Evolutionary conservation across 2,329 filamentous ascomycete genomes (phyloP).

Genomic region (Neoascochyta sp.): DNA sequence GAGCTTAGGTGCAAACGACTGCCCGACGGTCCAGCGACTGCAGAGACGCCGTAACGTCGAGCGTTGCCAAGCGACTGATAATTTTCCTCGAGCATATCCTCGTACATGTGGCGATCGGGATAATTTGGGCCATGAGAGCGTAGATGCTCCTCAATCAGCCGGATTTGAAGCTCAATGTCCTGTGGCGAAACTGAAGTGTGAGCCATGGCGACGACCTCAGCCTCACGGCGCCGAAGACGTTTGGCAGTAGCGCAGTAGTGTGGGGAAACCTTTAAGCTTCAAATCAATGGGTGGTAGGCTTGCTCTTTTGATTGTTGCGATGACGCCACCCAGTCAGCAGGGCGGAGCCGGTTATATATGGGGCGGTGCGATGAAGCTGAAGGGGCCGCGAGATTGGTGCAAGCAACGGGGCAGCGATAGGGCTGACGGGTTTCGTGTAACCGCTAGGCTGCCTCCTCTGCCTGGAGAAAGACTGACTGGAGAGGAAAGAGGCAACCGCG

Average conservation of each 20-base stretch:
- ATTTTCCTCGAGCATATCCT: constrained; percentile 6
- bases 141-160: constrained; percentile 6
- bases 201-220: too few species aligned
- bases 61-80: constrained; percentile 2
- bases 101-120: constrained; percentile 2
- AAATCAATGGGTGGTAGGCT: too few species aligned
- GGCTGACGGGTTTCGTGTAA: neutral
- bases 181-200: constrained; percentile 1
- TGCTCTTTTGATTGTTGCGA: neutral
- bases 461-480: too few species aligned
- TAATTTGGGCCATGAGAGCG: constrained; percentile 2
- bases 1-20: neutral
- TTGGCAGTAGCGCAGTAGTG: too few species aligned
- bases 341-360: neutral
- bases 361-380: neutral
- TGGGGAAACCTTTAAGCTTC: too few species aligned
- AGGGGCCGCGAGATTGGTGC: neutral
- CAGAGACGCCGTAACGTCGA: neutral
- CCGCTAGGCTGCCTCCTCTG: too few species aligned
- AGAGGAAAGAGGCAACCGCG: neutral
- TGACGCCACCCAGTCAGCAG: neutral
- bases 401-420: too few species aligned
- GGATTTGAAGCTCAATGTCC: constrained; percentile 6
- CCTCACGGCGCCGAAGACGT: too few species aligned
- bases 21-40: neutral